A percentile compares a stretch with the other conserved stretches of the same genome.
Evolutionary conservation across 2,329 filamentous ascomycete species (phyloP).

Genomic region (Coleophoma crateriformis): DNA sequence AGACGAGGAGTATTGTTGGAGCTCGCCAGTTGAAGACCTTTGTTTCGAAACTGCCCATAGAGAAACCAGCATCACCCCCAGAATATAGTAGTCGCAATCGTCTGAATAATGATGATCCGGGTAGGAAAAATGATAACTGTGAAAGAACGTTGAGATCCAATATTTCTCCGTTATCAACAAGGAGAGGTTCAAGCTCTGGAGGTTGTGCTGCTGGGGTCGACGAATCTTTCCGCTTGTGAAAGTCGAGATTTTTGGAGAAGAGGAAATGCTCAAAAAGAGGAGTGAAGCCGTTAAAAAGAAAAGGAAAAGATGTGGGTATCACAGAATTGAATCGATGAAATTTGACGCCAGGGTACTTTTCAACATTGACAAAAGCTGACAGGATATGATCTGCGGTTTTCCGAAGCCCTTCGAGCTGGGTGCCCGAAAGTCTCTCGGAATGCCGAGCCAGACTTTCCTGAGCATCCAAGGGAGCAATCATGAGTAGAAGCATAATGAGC

Average conservation of each 20-base stretch:
- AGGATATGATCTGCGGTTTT: constrained; percentile 59
- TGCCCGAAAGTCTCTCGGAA: constrained; percentile 48
- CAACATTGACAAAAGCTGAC: constrained; percentile 59
- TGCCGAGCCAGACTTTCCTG: constrained; percentile 62
- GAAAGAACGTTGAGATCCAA: constrained; percentile 58
- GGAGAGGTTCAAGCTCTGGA: constrained; percentile 29
- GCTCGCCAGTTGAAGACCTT: constrained; percentile 74
- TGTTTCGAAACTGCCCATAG: constrained; percentile 70
- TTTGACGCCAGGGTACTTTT: constrained; percentile 57
- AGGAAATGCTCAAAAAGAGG: constrained; percentile 71
- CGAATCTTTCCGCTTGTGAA: constrained; percentile 34
- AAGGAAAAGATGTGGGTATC: constrained; percentile 55
- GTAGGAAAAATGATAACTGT: constrained; percentile 70
- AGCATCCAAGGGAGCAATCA: constrained; percentile 58
- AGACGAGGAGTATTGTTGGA: constrained; percentile 66
- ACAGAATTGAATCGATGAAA: constrained; percentile 56
- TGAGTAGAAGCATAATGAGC: constrained; percentile 63
- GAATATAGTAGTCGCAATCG: constrained; percentile 64
- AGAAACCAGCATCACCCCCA: constrained; percentile 66
- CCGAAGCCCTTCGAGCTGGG: constrained; percentile 51
- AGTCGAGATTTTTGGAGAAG: constrained; percentile 66
- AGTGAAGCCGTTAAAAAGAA: constrained; percentile 62
- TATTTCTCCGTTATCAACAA: constrained; percentile 54
- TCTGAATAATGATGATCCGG: constrained; percentile 57
- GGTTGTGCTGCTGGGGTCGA: constrained; percentile 8